Evolutionary conservation across 2,329 filamentous ascomycete genomes (phyloP).

Genomic region (Exophiala viscosa): DNA sequence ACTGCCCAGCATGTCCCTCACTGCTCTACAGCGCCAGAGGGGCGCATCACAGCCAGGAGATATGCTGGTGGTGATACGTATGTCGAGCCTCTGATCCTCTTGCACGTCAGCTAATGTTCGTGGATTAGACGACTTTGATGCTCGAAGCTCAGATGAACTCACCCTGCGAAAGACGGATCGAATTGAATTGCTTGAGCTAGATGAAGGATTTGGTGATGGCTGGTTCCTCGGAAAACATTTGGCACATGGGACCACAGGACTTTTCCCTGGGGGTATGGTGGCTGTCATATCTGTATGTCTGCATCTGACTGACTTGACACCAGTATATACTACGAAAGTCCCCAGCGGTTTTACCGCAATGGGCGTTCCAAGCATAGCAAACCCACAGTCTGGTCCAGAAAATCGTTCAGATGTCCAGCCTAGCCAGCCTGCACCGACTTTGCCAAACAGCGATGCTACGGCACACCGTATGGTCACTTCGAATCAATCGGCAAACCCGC

Average conservation of each 20-base stretch:
- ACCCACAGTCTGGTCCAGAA: slow-evolving; percentile 3
- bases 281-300: neutral
- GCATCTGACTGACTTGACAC: slow-evolving; percentile 5
- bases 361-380: slow-evolving; percentile 3
- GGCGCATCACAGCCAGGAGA: slow-evolving; percentile 37
- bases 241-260: slow-evolving; percentile 40
- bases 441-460: slow-evolving; percentile 23
- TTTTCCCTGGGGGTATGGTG: slow-evolving; percentile 47
- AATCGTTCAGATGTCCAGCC: slow-evolving; percentile 1
- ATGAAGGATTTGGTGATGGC: slow-evolving; percentile 65
- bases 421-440: slow-evolving; percentile 25
- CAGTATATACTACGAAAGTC: slow-evolving; percentile 29
- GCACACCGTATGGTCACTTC: slow-evolving; percentile 15
- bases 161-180: slow-evolving; percentile 73
- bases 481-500: slow-evolving; percentile 29
- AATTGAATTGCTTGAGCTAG: slow-evolving; percentile 61
- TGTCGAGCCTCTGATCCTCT: slow-evolving; percentile 27
- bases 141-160: slow-evolving; percentile 88
- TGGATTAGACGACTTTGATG: slow-evolving; percentile 79
- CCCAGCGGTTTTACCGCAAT: slow-evolving; percentile 20
- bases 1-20: slow-evolving; percentile 32
- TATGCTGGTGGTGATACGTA: slow-evolving; percentile 45
- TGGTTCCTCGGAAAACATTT: slow-evolving; percentile 58
- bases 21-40: slow-evolving; percentile 34
- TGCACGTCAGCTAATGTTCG: slow-evolving; percentile 12